Evolutionary conservation across 768 basidiomycete genomes (phyloP).

Genomic region (Psilocybe tampanensis): DNA sequence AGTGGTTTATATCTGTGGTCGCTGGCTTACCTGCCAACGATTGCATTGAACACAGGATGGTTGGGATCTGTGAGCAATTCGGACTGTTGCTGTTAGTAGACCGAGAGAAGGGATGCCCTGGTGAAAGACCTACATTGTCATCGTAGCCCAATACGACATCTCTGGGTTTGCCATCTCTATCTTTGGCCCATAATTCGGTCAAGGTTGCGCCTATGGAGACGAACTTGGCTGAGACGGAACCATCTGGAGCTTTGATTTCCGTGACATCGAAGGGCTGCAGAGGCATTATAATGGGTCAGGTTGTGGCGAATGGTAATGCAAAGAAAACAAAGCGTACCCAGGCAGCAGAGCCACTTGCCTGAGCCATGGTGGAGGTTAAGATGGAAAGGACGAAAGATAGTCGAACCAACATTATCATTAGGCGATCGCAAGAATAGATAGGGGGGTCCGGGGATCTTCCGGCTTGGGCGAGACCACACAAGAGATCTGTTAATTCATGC

Average conservation of each 20-base stretch:
- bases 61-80: conserved; percentile 43
- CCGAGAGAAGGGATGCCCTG: background rate
- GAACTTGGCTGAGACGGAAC: conserved; percentile 59
- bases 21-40: conserved; percentile 34
- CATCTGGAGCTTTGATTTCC: conserved; percentile 51
- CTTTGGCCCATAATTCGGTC: conserved; percentile 58
- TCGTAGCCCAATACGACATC: conserved; percentile 65
- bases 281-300: background rate
- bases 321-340: background rate
- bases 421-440: background rate
- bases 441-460: background rate
- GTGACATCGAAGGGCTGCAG: conserved; percentile 50
- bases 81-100: conserved; percentile 26
- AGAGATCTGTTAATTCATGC: background rate
- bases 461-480: background rate
- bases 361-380: background rate
- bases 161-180: conserved; percentile 45
- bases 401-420: background rate
- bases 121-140: conserved; percentile 43
- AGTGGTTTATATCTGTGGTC: background rate
- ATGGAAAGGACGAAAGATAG: background rate
- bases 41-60: conserved; percentile 48
- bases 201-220: conserved; percentile 58
- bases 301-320: background rate
- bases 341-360: background rate